Base-by-base conservation (phyloP, 169 alveolate species). In the Besnoitia besnoiti region DNA sequence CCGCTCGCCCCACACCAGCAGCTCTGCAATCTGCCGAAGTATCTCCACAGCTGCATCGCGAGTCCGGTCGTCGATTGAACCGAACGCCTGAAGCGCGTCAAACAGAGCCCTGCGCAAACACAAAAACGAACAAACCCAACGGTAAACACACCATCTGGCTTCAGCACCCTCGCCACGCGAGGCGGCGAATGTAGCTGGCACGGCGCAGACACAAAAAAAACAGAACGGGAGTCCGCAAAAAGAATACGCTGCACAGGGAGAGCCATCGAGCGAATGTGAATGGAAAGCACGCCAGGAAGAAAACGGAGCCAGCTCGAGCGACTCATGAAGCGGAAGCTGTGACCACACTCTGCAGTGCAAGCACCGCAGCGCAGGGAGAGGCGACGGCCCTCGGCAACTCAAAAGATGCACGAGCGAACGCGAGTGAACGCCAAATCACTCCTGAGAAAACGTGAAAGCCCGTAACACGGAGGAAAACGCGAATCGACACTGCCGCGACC, bases 1-100 rank as follows among this genome's bases (percentile, higher is more conserved):
- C 37, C 80, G 85, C 61, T 92, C 94, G 10, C 94, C 94, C 94
- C 94, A 92, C 42, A 80, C 92, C 46, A 92, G 90, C 61, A 92
- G 85, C 62, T 92, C 94, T 14, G 94, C 92, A 30, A 92, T 89
- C 77, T 85, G 92, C 27, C 94, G 94, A 55, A 92, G 46, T 14
- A 85, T 89, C 51, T 92, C 94, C 46, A 92, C 85, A 0, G 93
- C 80, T 33, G 55, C 44, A 46, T 92, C 94, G 35, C 90, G 80
- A 61, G 85, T 92, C 24, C 85, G 73, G 51, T 90, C 94, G 30
- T 90, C 90, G 91, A 90, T 37, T 7, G 88, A n/a, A 30, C 80
- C 94, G 46, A 44, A 61, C 37, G 94, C 77, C 42, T 88, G 94
- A 85, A 90, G 85, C 37, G 94, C 62, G 61, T 90, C 94, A 59